phyloP scores from a whole-genome alignment of 257 asterid genomes.

The Verbena officinalis region DNA sequence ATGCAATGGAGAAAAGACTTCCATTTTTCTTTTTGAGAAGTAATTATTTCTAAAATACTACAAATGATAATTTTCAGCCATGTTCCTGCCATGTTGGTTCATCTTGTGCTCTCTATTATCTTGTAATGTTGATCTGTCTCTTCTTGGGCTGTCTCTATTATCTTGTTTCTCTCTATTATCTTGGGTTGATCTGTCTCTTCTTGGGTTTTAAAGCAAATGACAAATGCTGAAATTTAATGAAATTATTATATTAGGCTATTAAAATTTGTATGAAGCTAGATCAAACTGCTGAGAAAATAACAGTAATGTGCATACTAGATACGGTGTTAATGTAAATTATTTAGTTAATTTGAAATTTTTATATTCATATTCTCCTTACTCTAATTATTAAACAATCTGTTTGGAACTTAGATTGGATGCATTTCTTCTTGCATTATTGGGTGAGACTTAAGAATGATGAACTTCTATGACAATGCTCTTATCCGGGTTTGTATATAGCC shows the following conservation, averaged over 20 bases:
- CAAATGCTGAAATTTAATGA: neutral
- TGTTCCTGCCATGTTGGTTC: conserved; percentile 1
- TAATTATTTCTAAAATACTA: neutral
- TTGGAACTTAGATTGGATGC: conserved; percentile 2
- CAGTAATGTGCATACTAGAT: neutral
- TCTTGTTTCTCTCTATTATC: too few relatives aligned
- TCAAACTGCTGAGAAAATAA: conserved; percentile 13
- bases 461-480: neutral
- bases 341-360: neutral
- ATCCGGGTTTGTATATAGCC: neutral
- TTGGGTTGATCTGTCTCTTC: too few relatives aligned
- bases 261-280: neutral
- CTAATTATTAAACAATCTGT: neutral
- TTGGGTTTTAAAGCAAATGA: neutral
- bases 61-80: conserved; percentile 2
- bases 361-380: neutral
- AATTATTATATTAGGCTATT: conserved; percentile 3
- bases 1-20: neutral
- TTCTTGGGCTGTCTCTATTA: too few relatives aligned
- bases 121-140: conserved; percentile 16
- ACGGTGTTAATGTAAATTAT: neutral
- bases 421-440: neutral
- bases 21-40: neutral
- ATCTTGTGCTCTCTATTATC: neutral
- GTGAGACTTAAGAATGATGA: neutral